Evolutionary conservation across 192 early-diverging fungal genomes (phyloP).

Genomic region (Coemansia sp.): DNA sequence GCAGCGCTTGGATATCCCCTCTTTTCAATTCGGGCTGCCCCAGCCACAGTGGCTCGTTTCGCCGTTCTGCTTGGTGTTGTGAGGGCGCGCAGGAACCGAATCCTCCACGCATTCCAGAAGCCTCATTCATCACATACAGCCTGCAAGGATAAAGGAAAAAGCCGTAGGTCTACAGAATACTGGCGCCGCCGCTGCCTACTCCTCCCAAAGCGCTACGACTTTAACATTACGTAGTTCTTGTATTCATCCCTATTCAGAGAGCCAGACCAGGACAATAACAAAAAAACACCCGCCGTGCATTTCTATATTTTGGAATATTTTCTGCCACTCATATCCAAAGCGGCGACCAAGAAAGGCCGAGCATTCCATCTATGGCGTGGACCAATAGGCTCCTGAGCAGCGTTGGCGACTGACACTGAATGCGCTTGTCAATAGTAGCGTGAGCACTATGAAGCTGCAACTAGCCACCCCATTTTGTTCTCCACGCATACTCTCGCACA

Average conservation of each 20-base stretch:
- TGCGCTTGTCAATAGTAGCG: not conserved
- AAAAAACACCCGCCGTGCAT: not conserved
- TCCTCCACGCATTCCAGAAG: conserved; percentile 2
- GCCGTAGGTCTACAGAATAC: conserved; percentile 1
- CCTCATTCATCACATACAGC: conserved; percentile 3
- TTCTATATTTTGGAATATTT: not conserved
- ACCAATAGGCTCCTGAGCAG: not conserved
- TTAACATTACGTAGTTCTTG: conserved; percentile 3
- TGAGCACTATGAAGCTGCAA: not conserved
- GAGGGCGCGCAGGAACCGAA: conserved; percentile 6
- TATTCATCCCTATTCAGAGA: not conserved
- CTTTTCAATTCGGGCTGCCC: not conserved
- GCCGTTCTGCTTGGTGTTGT: not conserved
- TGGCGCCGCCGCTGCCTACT: not conserved
- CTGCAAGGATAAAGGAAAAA: not conserved
- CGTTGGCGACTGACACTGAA: not conserved
- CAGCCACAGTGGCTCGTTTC: conserved; percentile 6
- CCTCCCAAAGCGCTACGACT: not conserved
- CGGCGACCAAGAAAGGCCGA: not conserved
- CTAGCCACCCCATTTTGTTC: not conserved
- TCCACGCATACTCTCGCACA: not conserved
- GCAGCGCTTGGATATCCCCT: not conserved
- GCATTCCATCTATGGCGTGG: not conserved
- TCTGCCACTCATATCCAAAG: not conserved
- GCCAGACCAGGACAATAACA: not conserved